Evolutionary conservation across 208 protist genomes (phyloP).

Genomic region (Crithidia mellificae): DNA sequence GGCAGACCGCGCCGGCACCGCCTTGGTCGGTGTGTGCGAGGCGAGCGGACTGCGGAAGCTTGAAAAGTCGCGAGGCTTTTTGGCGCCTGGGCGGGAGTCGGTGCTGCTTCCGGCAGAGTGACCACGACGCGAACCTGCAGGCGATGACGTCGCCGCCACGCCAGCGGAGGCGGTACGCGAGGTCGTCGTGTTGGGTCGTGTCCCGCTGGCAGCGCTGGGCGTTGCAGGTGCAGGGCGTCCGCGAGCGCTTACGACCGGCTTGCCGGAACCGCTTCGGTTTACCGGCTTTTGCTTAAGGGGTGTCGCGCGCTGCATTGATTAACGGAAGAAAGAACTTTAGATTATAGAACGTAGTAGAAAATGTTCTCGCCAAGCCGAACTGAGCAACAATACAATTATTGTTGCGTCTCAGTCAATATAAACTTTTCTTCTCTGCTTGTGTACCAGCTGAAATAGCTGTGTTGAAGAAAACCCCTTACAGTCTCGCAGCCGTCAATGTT

Average conservation of each 20-base stretch:
- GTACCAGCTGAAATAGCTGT: too few relatives aligned
- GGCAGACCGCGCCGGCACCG: not conserved
- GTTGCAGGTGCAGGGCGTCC: not conserved
- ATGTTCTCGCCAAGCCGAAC: too few relatives aligned
- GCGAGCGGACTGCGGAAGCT: conserved; percentile 1
- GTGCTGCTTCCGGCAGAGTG: conserved; percentile 11
- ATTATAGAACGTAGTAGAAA: too few relatives aligned
- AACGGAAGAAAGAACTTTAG: too few relatives aligned
- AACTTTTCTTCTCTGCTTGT: too few relatives aligned
- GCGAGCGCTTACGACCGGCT: not conserved
- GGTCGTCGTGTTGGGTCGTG: not conserved
- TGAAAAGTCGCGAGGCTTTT: conserved; percentile 8
- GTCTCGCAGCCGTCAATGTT: too few relatives aligned
- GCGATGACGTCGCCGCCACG: not conserved
- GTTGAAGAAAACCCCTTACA: too few relatives aligned
- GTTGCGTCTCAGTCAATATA: too few relatives aligned
- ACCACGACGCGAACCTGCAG: not conserved
- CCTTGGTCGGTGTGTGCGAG: not conserved
- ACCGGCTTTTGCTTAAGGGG: not conserved
- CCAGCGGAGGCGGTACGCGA: not conserved
- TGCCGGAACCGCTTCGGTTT: conserved; percentile 3
- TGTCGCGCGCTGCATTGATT: not conserved
- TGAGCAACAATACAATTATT: too few relatives aligned
- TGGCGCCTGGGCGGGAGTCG: not conserved
- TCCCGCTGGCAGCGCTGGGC: too few relatives aligned